Evolutionary conservation across 202 grass and related monocot species (phyloP).

Genomic region (Brachypodium distachyon): DNA sequence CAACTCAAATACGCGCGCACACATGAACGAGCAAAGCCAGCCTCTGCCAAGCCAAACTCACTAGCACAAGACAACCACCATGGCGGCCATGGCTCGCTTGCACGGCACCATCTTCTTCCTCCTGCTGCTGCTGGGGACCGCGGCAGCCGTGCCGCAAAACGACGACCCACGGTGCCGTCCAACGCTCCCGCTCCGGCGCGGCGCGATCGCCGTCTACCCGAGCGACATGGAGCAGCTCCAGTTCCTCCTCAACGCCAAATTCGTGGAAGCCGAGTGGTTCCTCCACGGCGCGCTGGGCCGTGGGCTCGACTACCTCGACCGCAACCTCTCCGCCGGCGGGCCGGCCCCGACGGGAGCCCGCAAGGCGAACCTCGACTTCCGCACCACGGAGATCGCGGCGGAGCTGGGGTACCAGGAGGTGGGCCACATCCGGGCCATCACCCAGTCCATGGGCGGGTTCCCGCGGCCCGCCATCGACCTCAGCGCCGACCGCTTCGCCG

Average conservation of each 20-base stretch:
- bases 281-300: constrained; percentile 54
- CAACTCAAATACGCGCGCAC: constrained; percentile 14
- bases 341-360: constrained; percentile 18
- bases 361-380: constrained; percentile 48
- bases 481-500: constrained; percentile 31
- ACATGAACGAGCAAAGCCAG: background rate
- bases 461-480: constrained; percentile 61
- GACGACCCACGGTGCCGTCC: constrained; percentile 32
- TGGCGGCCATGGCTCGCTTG: constrained; percentile 6
- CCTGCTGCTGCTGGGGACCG: background rate
- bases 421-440: constrained; percentile 64
- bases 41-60: background rate
- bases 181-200: constrained; percentile 12
- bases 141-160: background rate
- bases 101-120: background rate
- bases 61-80: background rate
- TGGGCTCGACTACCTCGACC: constrained; percentile 48
- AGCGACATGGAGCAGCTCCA: constrained; percentile 62
- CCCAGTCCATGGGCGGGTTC: constrained; percentile 42
- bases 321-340: constrained; percentile 37
- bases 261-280: constrained; percentile 82
- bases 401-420: constrained; percentile 89
- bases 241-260: constrained; percentile 79
- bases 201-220: constrained; percentile 37
- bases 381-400: constrained; percentile 41